Conservation (phyloP, 2,329 filamentous ascomycete species). For the Aspergillus fischeri region DNA sequence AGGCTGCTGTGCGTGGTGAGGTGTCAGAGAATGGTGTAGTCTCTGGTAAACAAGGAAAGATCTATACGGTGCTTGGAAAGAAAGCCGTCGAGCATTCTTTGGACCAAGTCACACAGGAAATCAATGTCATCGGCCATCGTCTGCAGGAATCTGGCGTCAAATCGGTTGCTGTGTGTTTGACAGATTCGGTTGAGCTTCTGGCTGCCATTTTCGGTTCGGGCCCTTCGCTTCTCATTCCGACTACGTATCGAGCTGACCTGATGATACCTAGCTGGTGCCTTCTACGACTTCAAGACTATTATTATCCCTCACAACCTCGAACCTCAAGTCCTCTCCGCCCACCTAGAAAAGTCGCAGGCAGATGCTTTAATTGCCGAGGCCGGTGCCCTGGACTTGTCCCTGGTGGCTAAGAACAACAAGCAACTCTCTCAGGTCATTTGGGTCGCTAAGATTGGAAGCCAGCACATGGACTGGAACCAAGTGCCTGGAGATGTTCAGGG, state of each 20-base stretch:
- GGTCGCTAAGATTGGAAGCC: constrained; percentile 87
- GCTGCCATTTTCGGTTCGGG: constrained; percentile 66
- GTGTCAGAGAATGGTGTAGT: constrained; percentile 59
- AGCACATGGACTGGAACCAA: constrained; percentile 93
- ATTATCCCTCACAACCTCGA: constrained; percentile 78
- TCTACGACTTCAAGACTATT: constrained; percentile 81
- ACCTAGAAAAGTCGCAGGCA: constrained; percentile 68
- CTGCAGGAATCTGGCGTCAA: constrained; percentile 64
- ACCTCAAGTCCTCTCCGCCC: constrained; percentile 63
- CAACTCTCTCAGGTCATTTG: constrained; percentile 76
- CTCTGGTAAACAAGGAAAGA: constrained; percentile 60
- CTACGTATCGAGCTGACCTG: constrained; percentile 8
- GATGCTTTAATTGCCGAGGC: constrained; percentile 82
- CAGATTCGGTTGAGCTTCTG: constrained; percentile 88
- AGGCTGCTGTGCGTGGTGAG: constrained; percentile 62
- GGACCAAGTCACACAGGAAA: constrained; percentile 73
- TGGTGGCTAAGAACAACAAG: constrained; percentile 64
- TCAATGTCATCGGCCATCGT: constrained; percentile 80
- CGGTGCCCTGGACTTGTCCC: constrained; percentile 77
- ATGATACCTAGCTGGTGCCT: constrained; percentile 63
- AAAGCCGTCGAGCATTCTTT: constrained; percentile 69
- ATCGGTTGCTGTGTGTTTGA: constrained; percentile 82
- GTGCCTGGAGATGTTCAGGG: constrained; percentile 72
- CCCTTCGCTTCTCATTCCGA: background rate
- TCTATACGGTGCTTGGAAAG: constrained; percentile 75